These are phyloP conservation scores for Suillus subluteus DNA, from an alignment of 768 basidiomycete species.

Conservation along the genomic window DNA sequence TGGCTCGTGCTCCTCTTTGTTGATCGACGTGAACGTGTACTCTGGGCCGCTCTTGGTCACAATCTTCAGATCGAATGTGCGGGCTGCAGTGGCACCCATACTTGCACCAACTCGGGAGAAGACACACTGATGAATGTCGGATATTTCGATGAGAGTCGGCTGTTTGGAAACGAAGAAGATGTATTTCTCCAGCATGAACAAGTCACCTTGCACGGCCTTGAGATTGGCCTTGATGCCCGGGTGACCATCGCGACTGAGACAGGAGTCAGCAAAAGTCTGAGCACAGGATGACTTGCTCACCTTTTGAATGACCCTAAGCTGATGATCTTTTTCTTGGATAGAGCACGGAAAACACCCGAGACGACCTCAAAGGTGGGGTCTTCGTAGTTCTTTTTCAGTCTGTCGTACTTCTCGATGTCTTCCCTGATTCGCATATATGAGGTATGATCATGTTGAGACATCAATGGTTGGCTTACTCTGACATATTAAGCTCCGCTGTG, in stretches of 20 bases:
- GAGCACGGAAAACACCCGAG: slow-evolving; percentile 88
- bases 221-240: slow-evolving; percentile 97
- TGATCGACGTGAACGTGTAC: slow-evolving; percentile 89
- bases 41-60: slow-evolving; percentile 84
- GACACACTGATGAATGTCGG: slow-evolving; percentile 86
- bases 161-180: slow-evolving; percentile 98
- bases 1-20: slow-evolving; percentile 92
- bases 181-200: slow-evolving; percentile 98
- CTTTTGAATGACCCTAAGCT: slow-evolving; percentile 86
- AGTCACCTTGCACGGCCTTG: slow-evolving; percentile 94
- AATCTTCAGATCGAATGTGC: slow-evolving; percentile 93
- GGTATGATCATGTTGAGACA: not conserved
- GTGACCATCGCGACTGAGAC: slow-evolving; percentile 77
- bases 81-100: slow-evolving; percentile 79
- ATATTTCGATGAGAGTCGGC: slow-evolving; percentile 87
- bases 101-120: slow-evolving; percentile 94
- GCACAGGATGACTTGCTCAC: slow-evolving; percentile 39
- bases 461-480: slow-evolving; percentile 62
- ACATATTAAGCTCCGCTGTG: slow-evolving; percentile 91
- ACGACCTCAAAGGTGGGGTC: slow-evolving; percentile 95
- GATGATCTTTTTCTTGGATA: slow-evolving; percentile 90
- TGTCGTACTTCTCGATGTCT: slow-evolving; percentile 76
- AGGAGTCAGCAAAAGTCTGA: slow-evolving; percentile 7
- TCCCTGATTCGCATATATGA: slow-evolving; percentile 49
- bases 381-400: slow-evolving; percentile 92